Percentiles rank a stretch among this genome's conserved stretches.
Evolutionary conservation across 495 filamentous ascomycete genomes (phyloP).

Genomic region (Lophium mytilinum): DNA sequence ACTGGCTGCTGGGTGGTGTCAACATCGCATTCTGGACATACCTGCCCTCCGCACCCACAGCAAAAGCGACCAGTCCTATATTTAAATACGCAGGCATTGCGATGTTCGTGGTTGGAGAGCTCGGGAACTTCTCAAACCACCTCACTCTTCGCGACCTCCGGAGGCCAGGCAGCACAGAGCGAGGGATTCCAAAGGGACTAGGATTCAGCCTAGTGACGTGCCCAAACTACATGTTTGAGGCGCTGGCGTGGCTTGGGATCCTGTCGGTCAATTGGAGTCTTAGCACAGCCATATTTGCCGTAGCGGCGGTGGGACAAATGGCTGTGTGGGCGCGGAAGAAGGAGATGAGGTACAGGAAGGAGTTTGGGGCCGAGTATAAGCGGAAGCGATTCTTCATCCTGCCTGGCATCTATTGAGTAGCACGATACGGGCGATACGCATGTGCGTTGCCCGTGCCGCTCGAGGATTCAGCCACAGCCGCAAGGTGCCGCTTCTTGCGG

Average conservation of each 20-base stretch:
- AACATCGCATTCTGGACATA: constrained; percentile 83
- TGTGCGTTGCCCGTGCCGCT: background rate
- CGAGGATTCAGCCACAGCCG: constrained; percentile 1
- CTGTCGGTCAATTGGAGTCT: constrained; percentile 66
- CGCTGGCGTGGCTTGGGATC: constrained; percentile 74
- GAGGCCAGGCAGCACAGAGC: constrained; percentile 68
- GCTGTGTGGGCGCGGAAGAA: constrained; percentile 81
- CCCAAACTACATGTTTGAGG: constrained; percentile 96
- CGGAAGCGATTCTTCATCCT: constrained; percentile 76
- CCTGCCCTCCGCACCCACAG: constrained; percentile 56
- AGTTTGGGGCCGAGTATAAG: constrained; percentile 85
- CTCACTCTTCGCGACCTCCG: constrained; percentile 66
- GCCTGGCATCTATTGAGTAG: constrained; percentile 51
- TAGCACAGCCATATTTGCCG: constrained; percentile 63
- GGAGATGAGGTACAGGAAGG: constrained; percentile 78
- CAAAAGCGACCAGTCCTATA: constrained; percentile 37
- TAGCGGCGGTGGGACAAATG: constrained; percentile 67
- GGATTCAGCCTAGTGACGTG: constrained; percentile 86
- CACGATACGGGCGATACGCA: background rate
- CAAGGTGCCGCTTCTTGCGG: background rate
- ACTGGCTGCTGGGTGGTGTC: constrained; percentile 77
- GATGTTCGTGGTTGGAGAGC: constrained; percentile 66
- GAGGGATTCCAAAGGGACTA: constrained; percentile 77
- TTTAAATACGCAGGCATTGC: constrained; percentile 56
- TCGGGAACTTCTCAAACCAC: constrained; percentile 73